phyloP scores from a whole-genome alignment of 306 rosid genomes.

The Cucumis hystrix region DNA sequence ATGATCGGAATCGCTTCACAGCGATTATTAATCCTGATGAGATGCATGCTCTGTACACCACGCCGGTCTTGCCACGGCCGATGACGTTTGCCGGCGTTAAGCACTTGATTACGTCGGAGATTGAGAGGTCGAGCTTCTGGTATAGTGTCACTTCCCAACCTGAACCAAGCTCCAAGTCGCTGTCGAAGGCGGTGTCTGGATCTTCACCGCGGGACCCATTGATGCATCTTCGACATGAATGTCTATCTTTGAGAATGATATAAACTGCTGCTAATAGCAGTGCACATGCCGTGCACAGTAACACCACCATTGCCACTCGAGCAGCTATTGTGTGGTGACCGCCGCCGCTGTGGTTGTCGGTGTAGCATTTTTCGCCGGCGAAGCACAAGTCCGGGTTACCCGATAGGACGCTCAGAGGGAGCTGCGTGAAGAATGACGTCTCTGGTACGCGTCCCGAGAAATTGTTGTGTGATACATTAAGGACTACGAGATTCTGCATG shows the following conservation, averaged over 20 bases:
- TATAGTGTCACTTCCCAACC: conserved; percentile 89
- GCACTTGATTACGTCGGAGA: conserved; percentile 49
- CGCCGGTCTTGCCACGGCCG: conserved; percentile 82
- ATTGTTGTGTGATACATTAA: conserved; percentile 66
- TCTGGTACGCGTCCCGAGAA: conserved; percentile 70
- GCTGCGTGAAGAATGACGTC: conserved; percentile 69
- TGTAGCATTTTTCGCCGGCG: conserved; percentile 35
- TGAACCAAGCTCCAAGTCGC: conserved; percentile 61
- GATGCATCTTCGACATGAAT: conserved; percentile 12
- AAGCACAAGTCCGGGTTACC: conserved; percentile 67
- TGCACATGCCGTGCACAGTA: conserved; percentile 54
- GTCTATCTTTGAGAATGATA: conserved; percentile 29
- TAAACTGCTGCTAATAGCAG: conserved; percentile 66
- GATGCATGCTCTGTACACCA: conserved; percentile 45
- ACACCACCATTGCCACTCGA: conserved; percentile 66
- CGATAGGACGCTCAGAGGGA: conserved; percentile 54
- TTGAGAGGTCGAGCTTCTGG: conserved; percentile 82
- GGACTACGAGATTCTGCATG: conserved; percentile 74
- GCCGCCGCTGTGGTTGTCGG: neutral
- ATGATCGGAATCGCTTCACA: conserved; percentile 39
- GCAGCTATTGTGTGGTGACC: conserved; percentile 36
- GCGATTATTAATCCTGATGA: conserved; percentile 46
- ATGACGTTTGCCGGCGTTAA: conserved; percentile 40
- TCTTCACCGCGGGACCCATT: conserved; percentile 27
- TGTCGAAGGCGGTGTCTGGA: conserved; percentile 25